Evolutionary conservation across 257 asterid genomes (phyloP), one percentile per base, ranked within the genome.

Genomic region (Ocimum tenuiflorum): DNA sequence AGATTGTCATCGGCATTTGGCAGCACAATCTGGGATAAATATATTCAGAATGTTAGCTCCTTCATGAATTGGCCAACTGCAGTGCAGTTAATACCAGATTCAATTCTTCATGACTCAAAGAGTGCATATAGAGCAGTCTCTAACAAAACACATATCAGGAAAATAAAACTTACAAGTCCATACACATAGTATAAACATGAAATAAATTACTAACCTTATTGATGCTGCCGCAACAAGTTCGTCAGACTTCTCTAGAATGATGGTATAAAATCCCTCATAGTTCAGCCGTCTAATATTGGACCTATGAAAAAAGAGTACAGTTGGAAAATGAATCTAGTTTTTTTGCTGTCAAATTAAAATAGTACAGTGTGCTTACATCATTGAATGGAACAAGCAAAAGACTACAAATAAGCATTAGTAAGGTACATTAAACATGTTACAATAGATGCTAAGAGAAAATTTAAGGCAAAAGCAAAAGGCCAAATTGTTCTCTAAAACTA

Each of bases 251-350:
- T 94, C 95, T 50, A 94, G 82, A 77, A 90, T 57, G 70, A 85
- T 31, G 71, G 96, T 90, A 60, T 67, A 88, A 82, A 94, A 94
- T 23, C 96, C 88, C 42, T 63, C 69, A 47, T 78, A 90, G 86
- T 90, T 81, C 79, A 94, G 80, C 79, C 99, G 85, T 78, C 75
- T 88, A 70, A 94, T 80, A 73, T 94, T 90, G 58, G 99, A 94
- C 85, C 99, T 94, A 79, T 1, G 45, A 36, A 76, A 41, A 60
- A 69, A 27, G 5, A 69, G 59, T 9, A 66, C 20, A 36, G 29
- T 69, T 61, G 49, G 35, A 61, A 65, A 67, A 69, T 64, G 54
- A 61, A 71, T 38, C 71, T 38, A 33, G 20, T 51, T 42, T 7
- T 49, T 59, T 53, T n/a, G 23, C 38, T 59, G 39, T 31, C 35